A percentile compares a stretch with the other conserved stretches of the same genome.
Evolutionary conservation across 805 yeast genomes (phyloP).

Genomic region (Cyberlindnera americana): DNA sequence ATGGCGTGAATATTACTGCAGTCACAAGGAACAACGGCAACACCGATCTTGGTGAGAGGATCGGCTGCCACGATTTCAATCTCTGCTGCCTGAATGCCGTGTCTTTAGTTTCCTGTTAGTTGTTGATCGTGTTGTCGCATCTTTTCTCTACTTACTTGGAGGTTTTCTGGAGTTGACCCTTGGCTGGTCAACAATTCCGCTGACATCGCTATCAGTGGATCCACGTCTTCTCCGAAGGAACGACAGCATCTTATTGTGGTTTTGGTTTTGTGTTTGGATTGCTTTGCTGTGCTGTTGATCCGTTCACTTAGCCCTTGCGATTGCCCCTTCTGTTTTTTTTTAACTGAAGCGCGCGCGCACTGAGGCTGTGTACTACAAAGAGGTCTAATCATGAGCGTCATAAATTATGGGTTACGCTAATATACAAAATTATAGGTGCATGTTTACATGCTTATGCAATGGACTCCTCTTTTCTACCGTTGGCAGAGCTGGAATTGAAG

Average conservation of each 20-base stretch:
- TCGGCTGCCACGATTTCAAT: constrained; percentile 71
- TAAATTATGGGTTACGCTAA: constrained; percentile 3
- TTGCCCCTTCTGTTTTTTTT: too few relatives aligned
- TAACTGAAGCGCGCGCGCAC: too few relatives aligned
- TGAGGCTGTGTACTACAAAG: constrained; percentile 1
- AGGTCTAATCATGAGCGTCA: constrained; percentile 1
- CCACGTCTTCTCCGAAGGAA: constrained; percentile 26
- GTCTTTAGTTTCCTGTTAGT: too few relatives aligned
- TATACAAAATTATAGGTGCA: not conserved
- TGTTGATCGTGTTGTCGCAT: too few relatives aligned
- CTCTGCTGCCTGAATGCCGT: constrained; percentile 79
- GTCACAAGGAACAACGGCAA: constrained; percentile 74
- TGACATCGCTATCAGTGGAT: constrained; percentile 29
- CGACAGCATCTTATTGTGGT: constrained; percentile 15
- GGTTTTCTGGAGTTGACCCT: constrained; percentile 47
- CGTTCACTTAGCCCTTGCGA: too few relatives aligned
- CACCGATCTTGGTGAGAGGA: constrained; percentile 86
- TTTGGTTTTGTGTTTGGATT: not conserved
- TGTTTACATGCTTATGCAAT: not conserved
- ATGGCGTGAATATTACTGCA: constrained; percentile 81
- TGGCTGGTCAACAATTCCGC: constrained; percentile 27
- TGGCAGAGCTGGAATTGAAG: constrained; percentile 21
- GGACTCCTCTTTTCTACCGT: not conserved
- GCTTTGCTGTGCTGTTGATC: not conserved
- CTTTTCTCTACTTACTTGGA: constrained; percentile 42